These are phyloP conservation scores for Wickerhamomyces sydowiorum DNA, from an alignment of 805 yeast genomes.

Conservation along the genomic window DNA sequence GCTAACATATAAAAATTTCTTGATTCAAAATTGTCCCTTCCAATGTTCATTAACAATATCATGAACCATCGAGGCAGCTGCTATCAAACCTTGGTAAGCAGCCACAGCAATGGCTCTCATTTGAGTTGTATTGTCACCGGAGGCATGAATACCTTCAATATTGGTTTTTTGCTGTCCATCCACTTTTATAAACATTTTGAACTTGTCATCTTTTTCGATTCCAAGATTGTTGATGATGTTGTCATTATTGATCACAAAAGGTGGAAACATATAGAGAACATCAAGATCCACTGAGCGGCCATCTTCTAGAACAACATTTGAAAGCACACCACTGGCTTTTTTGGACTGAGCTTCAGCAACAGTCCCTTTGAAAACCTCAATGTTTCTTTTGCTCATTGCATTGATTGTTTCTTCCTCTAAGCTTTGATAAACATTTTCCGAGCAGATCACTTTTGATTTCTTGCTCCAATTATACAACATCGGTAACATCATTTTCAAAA, in stretches of 20 bases:
- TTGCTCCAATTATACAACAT: slow-evolving; percentile 8
- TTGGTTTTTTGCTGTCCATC: not conserved
- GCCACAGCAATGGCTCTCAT: not conserved
- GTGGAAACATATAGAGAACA: slow-evolving; percentile 1
- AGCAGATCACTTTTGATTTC: slow-evolving; percentile 5
- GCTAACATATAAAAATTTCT: too few species aligned
- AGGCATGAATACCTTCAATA: not conserved
- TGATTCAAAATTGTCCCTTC: not conserved
- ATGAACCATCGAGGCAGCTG: not conserved
- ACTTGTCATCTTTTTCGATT: slow-evolving; percentile 1
- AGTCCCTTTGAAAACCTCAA: not conserved
- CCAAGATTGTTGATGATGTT: slow-evolving; percentile 2
- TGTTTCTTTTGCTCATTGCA: not conserved
- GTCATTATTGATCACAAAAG: not conserved
- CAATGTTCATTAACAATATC: not conserved
- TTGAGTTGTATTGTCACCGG: not conserved
- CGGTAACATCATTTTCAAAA: slow-evolving; percentile 3
- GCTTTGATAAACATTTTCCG: not conserved
- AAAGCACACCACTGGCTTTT: not conserved
- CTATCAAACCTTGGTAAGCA: not conserved
- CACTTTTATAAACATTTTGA: slow-evolving; percentile 5
- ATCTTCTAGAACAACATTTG: not conserved
- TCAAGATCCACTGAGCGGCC: slow-evolving; percentile 1
- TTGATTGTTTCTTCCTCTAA: not conserved
- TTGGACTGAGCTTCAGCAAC: not conserved